Conservation (phyloP, 169 alveolate species). For the Cryptosporidium felis region DNA sequence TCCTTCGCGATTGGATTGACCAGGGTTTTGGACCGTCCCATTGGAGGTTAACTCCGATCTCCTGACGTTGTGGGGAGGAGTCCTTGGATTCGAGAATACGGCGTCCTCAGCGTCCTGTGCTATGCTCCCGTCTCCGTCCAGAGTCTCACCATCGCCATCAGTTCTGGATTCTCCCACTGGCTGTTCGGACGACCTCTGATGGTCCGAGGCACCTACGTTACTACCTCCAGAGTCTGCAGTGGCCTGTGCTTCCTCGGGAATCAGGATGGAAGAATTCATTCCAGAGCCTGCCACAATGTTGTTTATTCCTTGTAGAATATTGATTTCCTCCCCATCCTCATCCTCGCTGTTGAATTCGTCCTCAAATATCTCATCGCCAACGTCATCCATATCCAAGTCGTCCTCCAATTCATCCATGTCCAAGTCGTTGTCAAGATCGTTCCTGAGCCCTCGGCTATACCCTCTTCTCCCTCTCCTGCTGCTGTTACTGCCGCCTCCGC, state of each 20-base stretch:
- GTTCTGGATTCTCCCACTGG: too few relatives aligned
- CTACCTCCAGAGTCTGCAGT: not conserved
- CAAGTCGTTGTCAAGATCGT: not conserved
- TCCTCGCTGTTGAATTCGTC: constrained; percentile 45
- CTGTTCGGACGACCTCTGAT: too few relatives aligned
- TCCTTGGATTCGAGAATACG: not conserved
- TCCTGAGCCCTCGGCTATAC: not conserved
- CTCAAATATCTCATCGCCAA: constrained; percentile 32
- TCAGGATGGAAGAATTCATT: not conserved
- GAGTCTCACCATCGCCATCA: too few relatives aligned
- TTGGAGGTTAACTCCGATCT: not conserved
- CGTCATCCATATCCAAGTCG: constrained; percentile 18
- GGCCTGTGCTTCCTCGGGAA: not conserved
- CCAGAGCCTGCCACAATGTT: not conserved
- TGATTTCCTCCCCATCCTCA: constrained; percentile 19
- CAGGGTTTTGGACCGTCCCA: not conserved
- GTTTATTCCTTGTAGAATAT: constrained; percentile 21
- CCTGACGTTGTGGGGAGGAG: constrained; percentile 16
- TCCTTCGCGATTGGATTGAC: not conserved
- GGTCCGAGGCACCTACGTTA: too few relatives aligned
- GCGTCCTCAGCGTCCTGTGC: too few relatives aligned
- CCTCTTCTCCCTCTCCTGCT: constrained; percentile 38
- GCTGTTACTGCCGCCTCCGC: not conserved
- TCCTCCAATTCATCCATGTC: constrained; percentile 32
- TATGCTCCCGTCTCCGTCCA: too few relatives aligned